Evolutionary conservation across 2,329 filamentous ascomycete genomes (phyloP), one percentile per base, ranked within the genome.

Genomic region (Colletotrichum limetticola): DNA sequence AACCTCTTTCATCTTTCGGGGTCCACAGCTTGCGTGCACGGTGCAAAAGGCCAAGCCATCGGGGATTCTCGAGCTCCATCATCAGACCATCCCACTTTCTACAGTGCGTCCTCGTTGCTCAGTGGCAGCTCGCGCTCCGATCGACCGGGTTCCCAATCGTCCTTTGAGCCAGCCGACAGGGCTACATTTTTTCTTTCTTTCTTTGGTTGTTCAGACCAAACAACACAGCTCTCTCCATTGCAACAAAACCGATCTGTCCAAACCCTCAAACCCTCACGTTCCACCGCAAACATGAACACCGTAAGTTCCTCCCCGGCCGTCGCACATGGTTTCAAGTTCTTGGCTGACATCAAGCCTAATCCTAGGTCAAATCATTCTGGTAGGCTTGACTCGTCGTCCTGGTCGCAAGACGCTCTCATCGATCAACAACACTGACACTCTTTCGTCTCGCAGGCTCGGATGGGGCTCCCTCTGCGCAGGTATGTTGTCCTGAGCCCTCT

Each of bases 401-500:
- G 35, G 14, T 42, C 65, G 53, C 66, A 60, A 60, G 60, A 22
- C 66, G 46, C 26, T 57, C 30, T 70, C 22, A 24, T 61, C 19
- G 8, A 53, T 35, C 52, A 55, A 14, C 64, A 56, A 14, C 64
- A 60, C 76, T 78, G 53, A 78, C 66, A 26, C 26, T 58, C 62
- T 32, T 64, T 65, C 59, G 55, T 72, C 66, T 73, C 58, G 58
- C 76, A 97, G 95, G 94, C 86, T 96, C 80, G 97, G 97, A 80
- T 98, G 95, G 97, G 95, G 94, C 78, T 90, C 95, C 62, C 90
- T 98, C 67, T 97, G 95, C 81, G 88, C 93, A 78, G 95, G 93
- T 95, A 90, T 72, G 91, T 79, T 28, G 9, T 61, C 19, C 22
- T 28, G 46, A 32, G 46, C 16, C 28, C 24, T 64, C 28, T 19